phyloP scores from a whole-genome alignment of 192 early-diverging fungal species.

The Linnemannia exigua region DNA sequence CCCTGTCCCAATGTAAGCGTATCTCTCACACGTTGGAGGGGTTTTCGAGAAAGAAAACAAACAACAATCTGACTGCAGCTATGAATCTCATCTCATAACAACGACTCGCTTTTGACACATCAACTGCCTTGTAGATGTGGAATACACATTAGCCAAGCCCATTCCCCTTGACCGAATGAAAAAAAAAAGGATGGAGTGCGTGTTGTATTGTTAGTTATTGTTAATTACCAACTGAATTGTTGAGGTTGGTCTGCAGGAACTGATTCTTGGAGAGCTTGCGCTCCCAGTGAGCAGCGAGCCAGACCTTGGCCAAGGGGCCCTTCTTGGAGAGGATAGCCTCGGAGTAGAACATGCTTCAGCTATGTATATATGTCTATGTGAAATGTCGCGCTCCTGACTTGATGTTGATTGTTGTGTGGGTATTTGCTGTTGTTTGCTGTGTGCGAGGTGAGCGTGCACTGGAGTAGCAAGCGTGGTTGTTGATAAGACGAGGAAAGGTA shows the following conservation, averaged over 20 bases:
- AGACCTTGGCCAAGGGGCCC: constrained; percentile 95
- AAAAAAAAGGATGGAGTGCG: constrained; percentile 7
- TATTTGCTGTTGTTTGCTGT: not conserved
- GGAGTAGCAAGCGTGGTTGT: not conserved
- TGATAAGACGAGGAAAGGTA: not conserved
- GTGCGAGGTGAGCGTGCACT: not conserved
- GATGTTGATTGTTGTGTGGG: not conserved
- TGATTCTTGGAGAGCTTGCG: constrained; percentile 96
- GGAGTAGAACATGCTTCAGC: constrained; percentile 77
- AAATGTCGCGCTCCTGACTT: not conserved
- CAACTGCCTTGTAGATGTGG: not conserved
- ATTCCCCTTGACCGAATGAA: not conserved
- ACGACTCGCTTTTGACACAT: not conserved
- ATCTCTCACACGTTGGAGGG: not conserved
- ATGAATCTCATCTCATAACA: not conserved
- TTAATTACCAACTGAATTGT: constrained; percentile 81
- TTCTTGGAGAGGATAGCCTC: constrained; percentile 86
- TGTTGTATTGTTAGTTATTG: not conserved
- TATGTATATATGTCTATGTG: not conserved
- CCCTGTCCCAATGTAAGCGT: not conserved
- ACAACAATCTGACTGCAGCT: not conserved
- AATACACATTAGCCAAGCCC: not conserved
- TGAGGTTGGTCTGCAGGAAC: constrained; percentile 94
- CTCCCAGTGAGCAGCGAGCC: constrained; percentile 99
- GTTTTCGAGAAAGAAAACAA: not conserved